Base-by-base conservation (phyloP, 148 eudicot species). In the Chenopodium suecicum region DNA sequence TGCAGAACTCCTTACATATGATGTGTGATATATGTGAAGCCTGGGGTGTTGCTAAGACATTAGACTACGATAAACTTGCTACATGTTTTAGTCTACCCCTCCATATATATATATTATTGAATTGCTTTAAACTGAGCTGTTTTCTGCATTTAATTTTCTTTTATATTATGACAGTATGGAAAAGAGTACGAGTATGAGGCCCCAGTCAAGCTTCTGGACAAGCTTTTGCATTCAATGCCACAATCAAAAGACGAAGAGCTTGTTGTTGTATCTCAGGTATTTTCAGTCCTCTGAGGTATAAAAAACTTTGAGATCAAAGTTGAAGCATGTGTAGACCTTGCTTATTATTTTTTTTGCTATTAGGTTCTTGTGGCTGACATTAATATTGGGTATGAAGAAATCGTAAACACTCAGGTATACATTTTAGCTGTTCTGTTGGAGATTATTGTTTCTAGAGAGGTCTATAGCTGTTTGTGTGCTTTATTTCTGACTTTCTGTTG, bases 291-390 rank as follows among this genome's bases (percentile, higher is more conserved):
- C 44, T 41, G 1, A 41, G 7, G 44, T 41, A 41, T 41, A 41
- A 41, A 37, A 4, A 5, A 41, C 1, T 32, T 16, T 48, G 25
- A 47, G 14, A 20, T 34, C 10, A n/a, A 22, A 29, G 22, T 27
- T 71, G 52, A 46, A 77, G 32, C 27, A 20, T 84, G 34, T 62
- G 66, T 12, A 58, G 5, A 71, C 31, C 7, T 84, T 85, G 52
- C 82, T 85, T 3, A 82, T 50, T 9, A 2, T 37, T 37, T 62
- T 58, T 32, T 6, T 23, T 63, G 29, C 10, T 31, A 11, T 32
- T 48, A 94, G 98, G 98, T 94, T 65, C 97, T 94, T 78, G 98
- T 91, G 66, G 97, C 98, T 74, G 98, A 94, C 80, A 90, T 94
- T 74, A 94, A 94, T 79, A 91, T 93, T 78, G 98, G 98, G 47